Base-by-base conservation (phyloP, 106 monocot species). In the Dendrobium chrysotoxum region DNA sequence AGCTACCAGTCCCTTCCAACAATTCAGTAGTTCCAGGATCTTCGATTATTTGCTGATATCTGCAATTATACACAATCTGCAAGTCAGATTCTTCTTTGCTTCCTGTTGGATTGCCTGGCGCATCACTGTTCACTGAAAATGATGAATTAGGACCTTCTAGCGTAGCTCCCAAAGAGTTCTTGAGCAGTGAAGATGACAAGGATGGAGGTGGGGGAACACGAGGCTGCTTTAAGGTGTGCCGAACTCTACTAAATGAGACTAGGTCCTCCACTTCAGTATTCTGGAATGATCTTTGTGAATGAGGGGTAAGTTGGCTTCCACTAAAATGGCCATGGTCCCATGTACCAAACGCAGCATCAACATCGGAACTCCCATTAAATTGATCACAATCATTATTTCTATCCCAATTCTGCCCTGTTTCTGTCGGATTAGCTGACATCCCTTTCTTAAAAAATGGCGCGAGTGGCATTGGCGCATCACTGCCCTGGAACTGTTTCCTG, bases 121-220 rank as follows among this genome's bases (percentile, higher is more conserved):
- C 30, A 72, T 88, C 87, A 82, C 42, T 78, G 57, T 79, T 85
- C 30, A 77, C 8, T 28, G 79, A 84, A 7, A 84, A 78, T 28
- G 86, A 80, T 4, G 86, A 84, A 79, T 57, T 82, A 23, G 65
- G 77, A 17, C 31, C 77, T 31, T 92, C 86, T 38, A 81, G 5
- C 7, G 82, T 64, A 79, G 70, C 72, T 80, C 89, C 80, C 35
- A 91, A 85, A 18, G 86, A 28, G 26, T 66, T 85, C 77, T 77
- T 92, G 20, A 79, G 86, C 15, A 78, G 39, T 11, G 90, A 93
- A 40, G 92, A 26, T 46, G 46, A 84, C 47, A 92, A 79, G 16
- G 84, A 82, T 83, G 90, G 98, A 79, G 98, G 98, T 4, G 98
- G 94, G 61, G 82, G 94, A 20, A 98, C 98, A 73, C 88, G 98